These are phyloP conservation scores for Gossypium gossypioides DNA, from an alignment of 441 rosid genomes.

Conservation along the genomic window DNA sequence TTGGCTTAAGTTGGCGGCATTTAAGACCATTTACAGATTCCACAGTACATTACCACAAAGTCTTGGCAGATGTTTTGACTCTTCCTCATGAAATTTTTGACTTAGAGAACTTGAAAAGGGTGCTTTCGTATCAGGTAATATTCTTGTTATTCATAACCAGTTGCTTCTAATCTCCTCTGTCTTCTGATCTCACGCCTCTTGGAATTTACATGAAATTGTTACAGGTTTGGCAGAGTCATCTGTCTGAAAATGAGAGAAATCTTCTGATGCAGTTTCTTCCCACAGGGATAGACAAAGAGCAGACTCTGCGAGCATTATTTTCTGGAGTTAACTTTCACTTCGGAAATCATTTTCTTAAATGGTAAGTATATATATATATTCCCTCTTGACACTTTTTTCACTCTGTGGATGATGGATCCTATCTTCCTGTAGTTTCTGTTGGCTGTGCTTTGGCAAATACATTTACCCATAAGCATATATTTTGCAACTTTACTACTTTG, in stretches of 20 bases:
- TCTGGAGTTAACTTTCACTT: constrained; percentile 77
- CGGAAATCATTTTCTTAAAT: constrained; percentile 68
- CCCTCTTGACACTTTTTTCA: background rate
- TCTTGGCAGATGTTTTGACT: constrained; percentile 56
- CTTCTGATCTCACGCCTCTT: constrained; percentile 2
- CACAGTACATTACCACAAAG: constrained; percentile 28
- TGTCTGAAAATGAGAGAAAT: constrained; percentile 65
- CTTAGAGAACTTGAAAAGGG: constrained; percentile 50
- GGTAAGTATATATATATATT: constrained; percentile 39
- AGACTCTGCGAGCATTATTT: constrained; percentile 54
- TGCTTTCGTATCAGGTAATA: constrained; percentile 20
- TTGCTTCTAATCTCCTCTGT: constrained; percentile 7
- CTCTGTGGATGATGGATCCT: background rate
- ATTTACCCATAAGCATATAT: background rate
- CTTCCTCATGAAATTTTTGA: constrained; percentile 64
- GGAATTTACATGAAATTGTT: constrained; percentile 16
- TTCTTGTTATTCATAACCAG: background rate
- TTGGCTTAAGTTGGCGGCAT: constrained; percentile 60
- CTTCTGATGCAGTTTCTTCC: constrained; percentile 76
- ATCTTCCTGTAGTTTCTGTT: background rate
- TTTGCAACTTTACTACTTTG: background rate
- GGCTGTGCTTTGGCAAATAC: background rate
- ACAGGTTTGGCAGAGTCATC: constrained; percentile 64
- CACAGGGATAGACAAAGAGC: constrained; percentile 42
- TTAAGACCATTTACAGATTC: constrained; percentile 48